phyloP scores from a whole-genome alignment of 192 early-diverging fungal species.

The Coemansia sp. region DNA sequence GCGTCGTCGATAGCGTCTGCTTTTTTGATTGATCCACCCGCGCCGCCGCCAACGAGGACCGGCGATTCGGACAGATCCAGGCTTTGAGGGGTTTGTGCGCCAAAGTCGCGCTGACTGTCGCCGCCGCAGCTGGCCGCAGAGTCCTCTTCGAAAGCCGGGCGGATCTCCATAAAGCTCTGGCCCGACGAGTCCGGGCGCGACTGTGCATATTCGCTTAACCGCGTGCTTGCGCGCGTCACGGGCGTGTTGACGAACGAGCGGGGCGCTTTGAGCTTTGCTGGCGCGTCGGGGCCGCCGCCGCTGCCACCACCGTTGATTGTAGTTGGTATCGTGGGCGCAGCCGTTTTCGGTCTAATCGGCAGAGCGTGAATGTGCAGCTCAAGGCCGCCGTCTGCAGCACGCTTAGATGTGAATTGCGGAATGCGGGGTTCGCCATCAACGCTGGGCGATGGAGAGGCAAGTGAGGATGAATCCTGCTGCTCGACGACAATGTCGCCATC shows the following conservation, averaged over 20 bases:
- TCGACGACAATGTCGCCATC: conserved; percentile 49
- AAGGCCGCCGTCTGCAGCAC: conserved; percentile 29
- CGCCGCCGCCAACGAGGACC: conserved; percentile 41
- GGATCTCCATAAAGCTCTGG: conserved; percentile 43
- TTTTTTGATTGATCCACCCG: background rate
- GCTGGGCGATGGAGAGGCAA: conserved; percentile 34
- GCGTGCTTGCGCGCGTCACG: conserved; percentile 20
- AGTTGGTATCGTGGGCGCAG: background rate
- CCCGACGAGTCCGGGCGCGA: conserved; percentile 28
- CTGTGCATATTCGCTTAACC: conserved; percentile 35
- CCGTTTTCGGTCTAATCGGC: conserved; percentile 19
- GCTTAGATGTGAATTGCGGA: conserved; percentile 37
- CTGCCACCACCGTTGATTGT: conserved; percentile 23
- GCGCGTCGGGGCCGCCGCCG: background rate
- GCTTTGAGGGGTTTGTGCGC: conserved; percentile 29
- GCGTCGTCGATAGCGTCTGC: background rate
- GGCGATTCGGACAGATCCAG: conserved; percentile 24
- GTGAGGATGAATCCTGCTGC: conserved; percentile 35
- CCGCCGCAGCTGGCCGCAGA: conserved; percentile 15
- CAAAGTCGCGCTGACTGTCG: conserved; percentile 5
- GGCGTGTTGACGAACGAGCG: conserved; percentile 12
- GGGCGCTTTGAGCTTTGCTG: conserved; percentile 10
- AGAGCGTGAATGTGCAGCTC: conserved; percentile 48
- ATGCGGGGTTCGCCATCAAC: conserved; percentile 26
- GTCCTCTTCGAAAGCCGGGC: conserved; percentile 41